A percentile compares a stretch with the other conserved stretches of the same genome.
Evolutionary conservation across 176 grass and related monocot genomes (phyloP).

Genomic region (Puya raimondii): DNA sequence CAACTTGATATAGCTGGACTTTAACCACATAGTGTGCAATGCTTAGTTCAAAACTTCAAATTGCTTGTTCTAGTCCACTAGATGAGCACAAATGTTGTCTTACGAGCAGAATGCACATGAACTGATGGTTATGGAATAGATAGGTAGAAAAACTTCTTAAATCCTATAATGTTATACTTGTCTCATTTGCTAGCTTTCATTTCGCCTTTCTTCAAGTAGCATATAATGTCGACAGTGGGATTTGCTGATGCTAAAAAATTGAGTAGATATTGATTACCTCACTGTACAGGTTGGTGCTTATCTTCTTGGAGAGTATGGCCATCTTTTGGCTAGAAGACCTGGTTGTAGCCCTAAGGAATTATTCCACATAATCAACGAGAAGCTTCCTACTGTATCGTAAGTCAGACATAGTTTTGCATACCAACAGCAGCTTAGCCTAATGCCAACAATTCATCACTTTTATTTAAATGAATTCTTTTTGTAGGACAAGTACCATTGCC

Average conservation of each 20-base stretch:
- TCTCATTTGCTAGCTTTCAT: not conserved
- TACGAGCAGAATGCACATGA: no score
- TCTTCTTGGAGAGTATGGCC: constrained; percentile 98
- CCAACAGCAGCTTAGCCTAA: not conserved
- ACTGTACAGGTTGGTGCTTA: constrained; percentile 86
- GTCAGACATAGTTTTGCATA: constrained; percentile 17
- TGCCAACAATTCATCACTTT: not conserved
- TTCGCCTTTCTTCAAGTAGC: not conserved
- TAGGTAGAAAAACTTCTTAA: no score
- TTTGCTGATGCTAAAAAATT: constrained; percentile 11
- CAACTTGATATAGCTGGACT: no score
- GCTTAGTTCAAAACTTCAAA: no score
- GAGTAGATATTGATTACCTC: constrained; percentile 1
- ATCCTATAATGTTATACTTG: not conserved
- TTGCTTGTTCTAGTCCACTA: no score
- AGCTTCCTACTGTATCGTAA: constrained; percentile 91
- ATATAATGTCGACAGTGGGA: constrained; percentile 13
- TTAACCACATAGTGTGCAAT: no score
- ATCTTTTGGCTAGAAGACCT: constrained; percentile 85
- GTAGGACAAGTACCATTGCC: constrained; percentile 81
- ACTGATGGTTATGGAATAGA: no score
- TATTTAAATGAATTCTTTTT: constrained; percentile 16
- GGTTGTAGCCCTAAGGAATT: constrained; percentile 96
- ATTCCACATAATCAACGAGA: constrained; percentile 88
- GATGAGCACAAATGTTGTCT: no score